Evolutionary conservation across 1,284 basidiomycete species (phyloP), one percentile per base, ranked within the genome.

Genomic region (Acaromyces ingoldii): DNA sequence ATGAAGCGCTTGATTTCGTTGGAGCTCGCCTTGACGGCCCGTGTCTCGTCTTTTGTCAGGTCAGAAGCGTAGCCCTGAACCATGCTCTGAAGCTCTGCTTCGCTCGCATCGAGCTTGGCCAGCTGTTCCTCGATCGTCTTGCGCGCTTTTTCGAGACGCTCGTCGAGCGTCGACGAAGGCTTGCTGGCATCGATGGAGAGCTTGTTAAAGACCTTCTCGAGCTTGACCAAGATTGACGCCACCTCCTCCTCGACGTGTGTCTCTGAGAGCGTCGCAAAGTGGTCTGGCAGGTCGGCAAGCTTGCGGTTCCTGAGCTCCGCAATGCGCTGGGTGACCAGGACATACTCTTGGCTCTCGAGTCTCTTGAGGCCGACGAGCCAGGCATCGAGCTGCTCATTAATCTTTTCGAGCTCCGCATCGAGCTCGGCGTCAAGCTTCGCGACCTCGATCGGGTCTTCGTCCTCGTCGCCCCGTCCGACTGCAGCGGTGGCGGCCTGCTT

Each of bases 171-270:
- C n/a, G 51, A 49, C 15, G 57, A 29, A 46, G 19, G 25, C 41
- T 59, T 54, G 24, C 42, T 45, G 15, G 42, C 41, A 6, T 49
- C 42, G 28, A 41, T 39, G 19, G 49, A 38, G 34, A 70, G 33
- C 59, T 70, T 70, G 39, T 63, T 51, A 19, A 58, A 47, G 9
- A 58, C 57, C 13, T 59, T 49, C 30, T 69, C 63, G 45, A 70
- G 48, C 10, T 62, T 60, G 44, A 48, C 58, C 29, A 70, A 60
- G 38, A 59, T 50, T 24, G 52, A 47, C 3, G 59, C 59, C 7
- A 68, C 67, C 33, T 65, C 58, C 41, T 63, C 63, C 34, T 70
- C 63, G 31, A 65, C 66, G n/a, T 64, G 62, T 6, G 55, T 59
- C 50, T 70, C 63, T 30, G 62, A 62, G 41, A 68, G 24, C 2